Base-by-base conservation (phyloP, 495 filamentous ascomycete species). In the Talaromyces adpressus region DNA sequence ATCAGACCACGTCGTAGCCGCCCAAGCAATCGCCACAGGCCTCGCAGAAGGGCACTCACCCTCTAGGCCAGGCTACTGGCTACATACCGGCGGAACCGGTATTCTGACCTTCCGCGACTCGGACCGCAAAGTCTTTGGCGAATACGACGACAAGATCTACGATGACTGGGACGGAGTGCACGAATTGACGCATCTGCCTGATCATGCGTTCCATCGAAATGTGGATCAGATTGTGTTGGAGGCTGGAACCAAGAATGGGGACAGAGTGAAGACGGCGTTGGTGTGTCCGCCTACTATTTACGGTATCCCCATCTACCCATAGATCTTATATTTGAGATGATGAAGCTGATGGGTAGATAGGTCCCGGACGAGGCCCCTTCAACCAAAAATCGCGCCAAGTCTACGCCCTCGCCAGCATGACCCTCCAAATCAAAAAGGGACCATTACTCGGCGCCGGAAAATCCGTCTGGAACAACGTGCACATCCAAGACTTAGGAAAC, bases 281-380 rank as follows among this genome's bases (percentile, higher is more conserved):
- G 81, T 94, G 23, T 90, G 85, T 64, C 90, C 91, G 6, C 89
- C 91, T 1, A 84, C 82, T 5, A 94, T 95, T 70, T 93, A 93
- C 70, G 91, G 90, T 6, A 22, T 9, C 8, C n/a, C n/a, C n/a
- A n/a, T n/a, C n/a, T n/a, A n/a, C n/a, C n/a, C n/a, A n/a, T 54
- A 1, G 14, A 14, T 9, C 36, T 41, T 16, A 16, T 16, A 41
- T 16, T 1, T 41, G 9, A n/a, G n/a, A n/a, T 41, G 36, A n/a
- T 45, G 16, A n/a, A 3, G 16, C 41, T 27, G 20, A 20, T 16
- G 23, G 25, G 29, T 6, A 36, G 18, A 59, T 27, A 62, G 60
- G 62, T 25, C 71, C 71, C 16, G 91, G 90, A 27, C 84, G 89
- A 34, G 89, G 91, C 0, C 81, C 90, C 2, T 82, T 78, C 51